Evolutionary conservation across 768 basidiomycete species (phyloP).

Genomic region (Pisolithus tinctorius): DNA sequence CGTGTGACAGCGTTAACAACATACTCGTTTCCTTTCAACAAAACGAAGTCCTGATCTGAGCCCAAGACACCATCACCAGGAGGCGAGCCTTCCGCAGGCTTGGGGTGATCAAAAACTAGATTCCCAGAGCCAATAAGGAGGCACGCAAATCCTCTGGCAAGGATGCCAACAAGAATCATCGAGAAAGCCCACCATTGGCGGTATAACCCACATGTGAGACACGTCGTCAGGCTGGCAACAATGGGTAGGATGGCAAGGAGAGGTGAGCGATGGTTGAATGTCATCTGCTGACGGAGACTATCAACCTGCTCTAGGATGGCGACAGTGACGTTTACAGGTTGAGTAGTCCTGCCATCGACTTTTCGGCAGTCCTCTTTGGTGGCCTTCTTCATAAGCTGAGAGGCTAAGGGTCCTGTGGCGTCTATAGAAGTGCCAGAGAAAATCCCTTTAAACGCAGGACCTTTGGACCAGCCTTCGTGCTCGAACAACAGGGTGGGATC

Average conservation of each 20-base stretch:
- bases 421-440: constrained; percentile 13
- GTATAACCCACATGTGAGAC: constrained; percentile 8
- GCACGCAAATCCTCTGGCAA: constrained; percentile 23
- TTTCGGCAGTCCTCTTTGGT: background rate
- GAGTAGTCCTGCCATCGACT: constrained; percentile 5
- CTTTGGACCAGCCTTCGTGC: background rate
- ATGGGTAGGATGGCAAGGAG: background rate
- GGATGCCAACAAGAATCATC: constrained; percentile 12
- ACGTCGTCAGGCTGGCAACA: background rate
- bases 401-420: constrained; percentile 15
- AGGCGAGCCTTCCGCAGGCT: no score
- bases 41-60: no score
- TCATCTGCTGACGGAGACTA: background rate
- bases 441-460: constrained; percentile 13
- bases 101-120: constrained; percentile 1
- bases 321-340: constrained; percentile 10
- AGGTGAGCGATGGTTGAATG: constrained; percentile 7
- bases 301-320: constrained; percentile 5
- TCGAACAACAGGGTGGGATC: no score
- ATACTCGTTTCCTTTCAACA: background rate
- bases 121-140: constrained; percentile 17
- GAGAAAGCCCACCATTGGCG: no score
- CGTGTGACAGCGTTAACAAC: background rate
- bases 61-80: no score
- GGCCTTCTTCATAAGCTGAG: constrained; percentile 11